Base-by-base conservation (phyloP, 192 early-diverging fungal genomes). In the Fimicolochytrium jonesii region DNA sequence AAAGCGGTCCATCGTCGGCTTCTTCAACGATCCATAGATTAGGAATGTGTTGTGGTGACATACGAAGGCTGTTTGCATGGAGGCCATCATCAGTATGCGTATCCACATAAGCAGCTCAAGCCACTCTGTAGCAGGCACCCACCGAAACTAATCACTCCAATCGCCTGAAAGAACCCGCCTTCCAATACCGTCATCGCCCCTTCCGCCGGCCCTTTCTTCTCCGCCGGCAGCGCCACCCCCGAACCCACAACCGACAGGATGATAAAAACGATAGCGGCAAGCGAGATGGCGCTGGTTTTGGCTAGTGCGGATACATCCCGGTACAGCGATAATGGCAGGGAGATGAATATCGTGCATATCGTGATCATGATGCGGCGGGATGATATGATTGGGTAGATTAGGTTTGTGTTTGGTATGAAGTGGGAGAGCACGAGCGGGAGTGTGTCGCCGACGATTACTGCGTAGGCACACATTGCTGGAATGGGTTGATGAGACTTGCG, bases 21-120 rank as follows among this genome's bases (percentile, higher is more conserved):
- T 88, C 37, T 82, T 75, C 39, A 95, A 68, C 7, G 92, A 90
- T 10, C 87, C 87, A 68, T 88, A 91, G 49, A 96, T 96, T 66
- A 96, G 77, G 63, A 94, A 92, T 33, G 88, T 91, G 69, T 94
- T 96, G 74, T 96, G 93, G 66, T 96, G 93, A 59, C 93, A 96
- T 23, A 96, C 93, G 79, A 93, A 96, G 0, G 93, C 66, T 67
- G 32, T 26, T 41, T n/a, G n/a, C n/a, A n/a, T n/a, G n/a, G n/a
- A n/a, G n/a, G n/a, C n/a, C n/a, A n/a, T n/a, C n/a, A n/a, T n/a
- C n/a, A n/a, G n/a, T n/a, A n/a, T n/a, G n/a, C n/a, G n/a, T n/a
- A n/a, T n/a, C n/a, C n/a, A n/a, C n/a, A n/a, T n/a, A n/a, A n/a
- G n/a, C n/a, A n/a, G n/a, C n/a, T n/a, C n/a, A n/a, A n/a, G n/a